A percentile compares a stretch with the other conserved stretches of the same genome.
These are phyloP conservation scores for Stenogyne calaminthoides DNA, from an alignment of 305 asterid genomes.

Conservation along the genomic window DNA sequence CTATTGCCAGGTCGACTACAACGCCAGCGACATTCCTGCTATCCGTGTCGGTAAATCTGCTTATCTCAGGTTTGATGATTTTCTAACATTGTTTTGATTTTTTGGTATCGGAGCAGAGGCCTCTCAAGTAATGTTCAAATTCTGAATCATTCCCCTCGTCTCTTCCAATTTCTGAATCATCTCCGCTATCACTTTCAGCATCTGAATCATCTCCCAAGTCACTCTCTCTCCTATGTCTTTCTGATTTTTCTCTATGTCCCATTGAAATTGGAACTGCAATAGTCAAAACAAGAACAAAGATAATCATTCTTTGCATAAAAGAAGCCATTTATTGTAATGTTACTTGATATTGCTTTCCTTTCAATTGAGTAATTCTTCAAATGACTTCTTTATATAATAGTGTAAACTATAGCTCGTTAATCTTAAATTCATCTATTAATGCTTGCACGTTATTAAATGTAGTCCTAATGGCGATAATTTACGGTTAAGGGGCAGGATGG, in stretches of 20 bases:
- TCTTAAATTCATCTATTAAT: too few species aligned
- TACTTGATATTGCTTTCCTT: not conserved
- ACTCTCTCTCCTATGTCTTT: not conserved
- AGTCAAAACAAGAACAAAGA: constrained; percentile 11
- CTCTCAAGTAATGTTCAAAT: not conserved
- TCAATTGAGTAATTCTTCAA: not conserved
- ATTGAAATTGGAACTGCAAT: constrained; percentile 17
- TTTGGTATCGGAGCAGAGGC: too few species aligned
- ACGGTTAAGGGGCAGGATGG: too few species aligned
- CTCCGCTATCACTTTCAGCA: too few species aligned
- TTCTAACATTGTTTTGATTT: too few species aligned
- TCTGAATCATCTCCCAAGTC: not conserved
- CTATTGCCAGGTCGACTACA: constrained; percentile 24
- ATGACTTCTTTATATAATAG: constrained; percentile 3
- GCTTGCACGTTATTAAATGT: too few species aligned
- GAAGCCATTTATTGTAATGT: constrained; percentile 8
- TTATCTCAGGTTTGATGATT: too few species aligned
- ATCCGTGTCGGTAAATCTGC: too few species aligned
- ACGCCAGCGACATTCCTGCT: not conserved
- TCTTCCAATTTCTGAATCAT: too few species aligned
- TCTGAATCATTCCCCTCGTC: too few species aligned
- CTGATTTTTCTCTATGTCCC: not conserved
- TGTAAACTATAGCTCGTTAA: too few species aligned
- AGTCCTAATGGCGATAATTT: too few species aligned
- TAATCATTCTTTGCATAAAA: not conserved